Evolutionary conservation across 2,329 filamentous ascomycete species (phyloP).

Genomic region (Lecanicillium sp.): DNA sequence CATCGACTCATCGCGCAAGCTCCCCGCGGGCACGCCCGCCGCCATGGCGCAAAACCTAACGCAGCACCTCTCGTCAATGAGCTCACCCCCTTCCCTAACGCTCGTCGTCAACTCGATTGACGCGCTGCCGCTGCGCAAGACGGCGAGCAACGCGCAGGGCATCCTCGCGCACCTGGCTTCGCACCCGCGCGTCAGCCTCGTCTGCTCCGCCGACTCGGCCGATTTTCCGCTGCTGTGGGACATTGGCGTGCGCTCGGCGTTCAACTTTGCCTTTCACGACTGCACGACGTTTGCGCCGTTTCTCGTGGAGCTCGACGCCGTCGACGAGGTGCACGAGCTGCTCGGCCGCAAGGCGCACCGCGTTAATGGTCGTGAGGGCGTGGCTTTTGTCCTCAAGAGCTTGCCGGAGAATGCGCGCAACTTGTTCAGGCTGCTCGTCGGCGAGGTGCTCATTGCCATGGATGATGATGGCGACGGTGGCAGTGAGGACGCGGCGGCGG

Average conservation of each 20-base stretch:
- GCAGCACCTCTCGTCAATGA: conserved; percentile 44
- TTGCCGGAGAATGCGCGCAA: conserved; percentile 87
- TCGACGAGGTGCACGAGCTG: conserved; percentile 84
- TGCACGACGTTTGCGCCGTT: conserved; percentile 81
- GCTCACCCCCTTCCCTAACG: conserved; percentile 42
- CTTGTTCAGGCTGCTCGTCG: conserved; percentile 76
- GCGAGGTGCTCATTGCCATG: conserved; percentile 69
- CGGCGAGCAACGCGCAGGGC: conserved; percentile 51
- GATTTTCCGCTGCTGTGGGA: conserved; percentile 89
- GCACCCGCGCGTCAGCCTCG: conserved; percentile 62
- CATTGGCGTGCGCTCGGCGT: conserved; percentile 69
- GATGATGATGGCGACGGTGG: conserved; percentile 51
- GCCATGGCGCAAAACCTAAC: conserved; percentile 63
- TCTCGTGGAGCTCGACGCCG: conserved; percentile 66
- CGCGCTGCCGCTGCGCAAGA: conserved; percentile 64
- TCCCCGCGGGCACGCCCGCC: conserved; percentile 54
- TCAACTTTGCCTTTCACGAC: conserved; percentile 88
- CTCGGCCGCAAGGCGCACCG: conserved; percentile 73
- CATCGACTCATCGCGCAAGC: conserved; percentile 41
- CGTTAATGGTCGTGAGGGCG: conserved; percentile 82
- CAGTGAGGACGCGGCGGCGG: conserved; percentile 49
- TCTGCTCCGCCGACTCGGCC: conserved; percentile 81
- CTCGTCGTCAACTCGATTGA: conserved; percentile 85
- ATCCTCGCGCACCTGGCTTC: conserved; percentile 70
- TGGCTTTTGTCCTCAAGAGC: conserved; percentile 82